Base-by-base conservation (phyloP, 371 early-diverging fungal species). In the Apophysomyces ossiformis region DNA sequence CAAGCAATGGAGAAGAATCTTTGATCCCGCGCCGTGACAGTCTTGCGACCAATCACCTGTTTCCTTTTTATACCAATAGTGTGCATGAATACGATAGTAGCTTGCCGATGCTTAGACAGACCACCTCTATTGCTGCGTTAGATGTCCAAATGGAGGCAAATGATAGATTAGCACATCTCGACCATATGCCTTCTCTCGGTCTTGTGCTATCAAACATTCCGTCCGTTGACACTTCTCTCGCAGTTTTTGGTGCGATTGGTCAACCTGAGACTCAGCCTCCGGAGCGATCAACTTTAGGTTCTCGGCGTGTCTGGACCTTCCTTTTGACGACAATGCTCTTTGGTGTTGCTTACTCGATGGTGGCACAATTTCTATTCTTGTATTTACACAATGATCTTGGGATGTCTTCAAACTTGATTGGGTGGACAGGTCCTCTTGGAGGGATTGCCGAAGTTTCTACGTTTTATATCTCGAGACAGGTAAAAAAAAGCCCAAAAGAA, bases 191-290 rank as follows among this genome's bases (percentile, higher is more conserved):
- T 13, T 67, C 82, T 12, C 63, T 82, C 7, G 82, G 82, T 35
- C 74, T 82, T 41, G 79, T 73, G 3, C 64, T 82, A 11, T 82
- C 82, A 0, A 72, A 75, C 45, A 82, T 82, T 9, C 82, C 82
- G 2, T 73, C 77, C 0, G 58, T 82, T 21, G 82, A 82, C 58
- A 73, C 79, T 18, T 77, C 82, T 11, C 60, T 82, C 6, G 78
- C 79, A 7, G 79, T 66, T 3, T 71, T 82, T 63, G 75, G 73
- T 15, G 67, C 37, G 7, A 44, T 74, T 13, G 68, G 65, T 5
- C 64, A 69, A 13, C 64, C 65, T 4, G 73, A 74, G 37, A 65
- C 63, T 4, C 65, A 66, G 18, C 67, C 77, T 13, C 61, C 66
- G 1, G 64, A 65, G 43, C 61, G 67, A 44, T 69, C 67, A 16